phyloP scores from a whole-genome alignment of 345 rosid genomes.

The Brassica napus region Da-Ae NC_063438.1:14474501-14475000 shows the following conservation, averaged over 20 bases:
- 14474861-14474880: background rate
- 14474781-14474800: background rate
- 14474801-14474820: background rate
- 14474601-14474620: conserved; percentile 88
- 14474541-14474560: conserved; percentile 77
- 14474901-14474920: background rate
- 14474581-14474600: conserved; percentile 86
- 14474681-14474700: background rate
- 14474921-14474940: background rate
- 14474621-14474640: conserved; percentile 75
- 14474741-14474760: background rate
- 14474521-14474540: conserved; percentile 74
- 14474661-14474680: conserved; percentile 11
- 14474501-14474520: conserved; percentile 79
- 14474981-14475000: background rate
- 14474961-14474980: background rate
- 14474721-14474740: conserved; percentile 13
- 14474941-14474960: background rate
- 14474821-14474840: background rate
- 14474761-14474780: conserved; percentile 4
- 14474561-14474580: conserved; percentile 69
- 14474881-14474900: background rate
- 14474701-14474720: conserved; percentile 24
- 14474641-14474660: conserved; percentile 44
- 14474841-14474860: background rate